These are phyloP conservation scores for Hypoxylon sp. DNA, from an alignment of 2,329 filamentous ascomycete genomes.

Conservation along the genomic window DNA sequence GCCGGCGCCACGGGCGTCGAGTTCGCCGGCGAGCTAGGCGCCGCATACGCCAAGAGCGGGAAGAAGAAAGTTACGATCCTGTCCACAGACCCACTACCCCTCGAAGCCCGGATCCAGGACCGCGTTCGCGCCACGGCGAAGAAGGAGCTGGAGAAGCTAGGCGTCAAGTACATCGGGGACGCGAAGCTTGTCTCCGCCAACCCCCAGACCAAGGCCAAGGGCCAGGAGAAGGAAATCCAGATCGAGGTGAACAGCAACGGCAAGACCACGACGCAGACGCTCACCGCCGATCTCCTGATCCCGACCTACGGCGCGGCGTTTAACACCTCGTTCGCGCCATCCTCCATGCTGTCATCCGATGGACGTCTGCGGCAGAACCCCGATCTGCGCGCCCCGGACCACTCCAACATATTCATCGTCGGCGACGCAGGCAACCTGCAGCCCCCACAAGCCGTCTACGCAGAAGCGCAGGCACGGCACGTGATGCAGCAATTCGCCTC, in stretches of 20 bases:
- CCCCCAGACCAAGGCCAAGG: not conserved
- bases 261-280: slow-evolving; percentile 53
- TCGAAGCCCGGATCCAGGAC: slow-evolving; percentile 53
- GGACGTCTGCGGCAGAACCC: slow-evolving; percentile 58
- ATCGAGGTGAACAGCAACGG: slow-evolving; percentile 52
- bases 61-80: slow-evolving; percentile 65
- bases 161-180: slow-evolving; percentile 60
- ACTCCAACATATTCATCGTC: slow-evolving; percentile 61
- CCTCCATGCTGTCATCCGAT: slow-evolving; percentile 54
- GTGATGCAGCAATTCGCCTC: slow-evolving; percentile 48
- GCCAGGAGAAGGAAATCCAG: slow-evolving; percentile 25
- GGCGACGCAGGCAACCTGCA: slow-evolving; percentile 63
- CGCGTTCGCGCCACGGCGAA: slow-evolving; percentile 58
- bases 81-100: slow-evolving; percentile 58
- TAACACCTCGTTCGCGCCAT: slow-evolving; percentile 63
- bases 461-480: slow-evolving; percentile 53
- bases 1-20: slow-evolving; percentile 67
- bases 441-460: slow-evolving; percentile 51
- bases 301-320: slow-evolving; percentile 62
- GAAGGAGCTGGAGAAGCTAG: slow-evolving; percentile 60
- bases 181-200: slow-evolving; percentile 54
- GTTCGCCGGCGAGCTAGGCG: slow-evolving; percentile 66
- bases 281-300: slow-evolving; percentile 63
- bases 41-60: slow-evolving; percentile 59
- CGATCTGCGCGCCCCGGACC: slow-evolving; percentile 55